Conservation (phyloP, 805 yeast species). For the Grigorovia yakushimaensis region DNA sequence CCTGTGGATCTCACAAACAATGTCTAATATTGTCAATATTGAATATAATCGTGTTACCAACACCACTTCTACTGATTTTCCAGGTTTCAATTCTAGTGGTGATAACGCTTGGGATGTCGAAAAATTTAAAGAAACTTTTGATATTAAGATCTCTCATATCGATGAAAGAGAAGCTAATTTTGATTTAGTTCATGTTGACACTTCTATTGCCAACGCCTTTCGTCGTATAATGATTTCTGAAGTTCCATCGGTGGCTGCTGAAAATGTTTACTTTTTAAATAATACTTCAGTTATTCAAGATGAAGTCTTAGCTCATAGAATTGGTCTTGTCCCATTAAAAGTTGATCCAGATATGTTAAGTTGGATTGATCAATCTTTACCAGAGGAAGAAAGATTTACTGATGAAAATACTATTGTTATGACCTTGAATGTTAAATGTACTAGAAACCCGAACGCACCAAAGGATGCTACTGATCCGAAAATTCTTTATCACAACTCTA, state of each 20-base stretch:
- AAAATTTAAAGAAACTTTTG: slow-evolving; percentile 58
- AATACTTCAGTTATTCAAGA: slow-evolving; percentile 96
- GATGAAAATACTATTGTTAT: slow-evolving; percentile 86
- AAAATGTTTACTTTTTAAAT: slow-evolving; percentile 79
- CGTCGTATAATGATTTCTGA: slow-evolving; percentile 95
- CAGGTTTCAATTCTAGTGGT: slow-evolving; percentile 58
- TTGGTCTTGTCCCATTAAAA: slow-evolving; percentile 83
- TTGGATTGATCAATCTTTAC: slow-evolving; percentile 66
- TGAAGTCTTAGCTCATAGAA: slow-evolving; percentile 91
- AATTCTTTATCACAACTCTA: slow-evolving; percentile 71
- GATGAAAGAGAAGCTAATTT: slow-evolving; percentile 71
- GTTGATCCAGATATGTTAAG: slow-evolving; percentile 82
- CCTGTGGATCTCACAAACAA: slow-evolving; percentile 1
- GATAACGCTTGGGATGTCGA: slow-evolving; percentile 79
- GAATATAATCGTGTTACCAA: slow-evolving; percentile 88
- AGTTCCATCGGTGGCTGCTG: slow-evolving; percentile 94
- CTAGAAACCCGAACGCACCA: slow-evolving; percentile 77
- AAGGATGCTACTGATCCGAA: slow-evolving; percentile 71
- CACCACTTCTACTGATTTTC: slow-evolving; percentile 83
- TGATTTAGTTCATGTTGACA: slow-evolving; percentile 77
- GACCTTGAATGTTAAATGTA: slow-evolving; percentile 71
- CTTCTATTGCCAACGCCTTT: slow-evolving; percentile 92
- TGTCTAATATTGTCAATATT: slow-evolving; percentile 62
- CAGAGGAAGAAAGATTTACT: slow-evolving; percentile 62
- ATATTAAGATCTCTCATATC: slow-evolving; percentile 55